Percentiles rank a stretch among this genome's conserved stretches.
Conservation (phyloP, 176 grass and related monocot genomes). For the Hordeum marinum region DNA sequence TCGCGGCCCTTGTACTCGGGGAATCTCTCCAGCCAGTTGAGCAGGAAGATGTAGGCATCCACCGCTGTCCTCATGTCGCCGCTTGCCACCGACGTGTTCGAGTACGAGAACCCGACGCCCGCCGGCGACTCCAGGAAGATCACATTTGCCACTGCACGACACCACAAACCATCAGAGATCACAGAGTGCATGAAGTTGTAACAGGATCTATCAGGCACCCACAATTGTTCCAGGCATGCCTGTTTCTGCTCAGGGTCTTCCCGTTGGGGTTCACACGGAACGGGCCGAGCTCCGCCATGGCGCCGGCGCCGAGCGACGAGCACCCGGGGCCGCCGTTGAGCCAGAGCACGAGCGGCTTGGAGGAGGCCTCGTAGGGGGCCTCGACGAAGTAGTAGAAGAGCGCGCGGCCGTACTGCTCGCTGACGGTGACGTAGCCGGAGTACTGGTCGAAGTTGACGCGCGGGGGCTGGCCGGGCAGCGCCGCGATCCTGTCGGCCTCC, state of each 20-base stretch:
- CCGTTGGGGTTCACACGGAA: slow-evolving; percentile 55
- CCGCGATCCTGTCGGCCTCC: slow-evolving; percentile 45
- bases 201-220: neutral
- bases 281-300: slow-evolving; percentile 49
- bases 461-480: slow-evolving; percentile 48
- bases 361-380: slow-evolving; percentile 26
- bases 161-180: neutral
- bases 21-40: slow-evolving; percentile 49
- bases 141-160: slow-evolving; percentile 40
- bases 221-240: slow-evolving; percentile 51
- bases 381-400: slow-evolving; percentile 76
- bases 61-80: neutral
- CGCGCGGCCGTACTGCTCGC: slow-evolving; percentile 40
- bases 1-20: slow-evolving; percentile 32
- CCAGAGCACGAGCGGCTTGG: slow-evolving; percentile 62
- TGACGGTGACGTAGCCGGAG: slow-evolving; percentile 43
- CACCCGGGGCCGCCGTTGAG: slow-evolving; percentile 59
- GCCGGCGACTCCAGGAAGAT: slow-evolving; percentile 54
- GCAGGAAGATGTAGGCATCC: slow-evolving; percentile 44
- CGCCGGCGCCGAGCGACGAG: slow-evolving; percentile 48
- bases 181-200: too few relatives aligned
- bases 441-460: slow-evolving; percentile 55
- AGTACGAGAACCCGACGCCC: slow-evolving; percentile 66
- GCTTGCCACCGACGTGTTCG: neutral
- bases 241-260: slow-evolving; percentile 38